Conservation (phyloP, 108 stramenopile genomes). For the Craspedostauros australis region DNA sequence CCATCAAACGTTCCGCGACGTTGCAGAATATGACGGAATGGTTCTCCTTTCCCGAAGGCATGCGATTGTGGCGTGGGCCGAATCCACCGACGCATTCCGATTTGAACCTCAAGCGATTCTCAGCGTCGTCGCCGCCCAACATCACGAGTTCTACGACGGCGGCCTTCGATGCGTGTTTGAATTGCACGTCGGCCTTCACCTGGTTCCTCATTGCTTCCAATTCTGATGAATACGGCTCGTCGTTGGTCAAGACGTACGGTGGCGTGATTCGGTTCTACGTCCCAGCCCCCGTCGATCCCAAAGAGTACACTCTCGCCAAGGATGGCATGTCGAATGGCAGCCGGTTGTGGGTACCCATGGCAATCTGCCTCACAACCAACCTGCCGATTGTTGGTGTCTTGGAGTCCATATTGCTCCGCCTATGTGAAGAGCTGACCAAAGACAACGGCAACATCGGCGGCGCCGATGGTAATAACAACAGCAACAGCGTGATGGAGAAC, state of each 20-base stretch:
- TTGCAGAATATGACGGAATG: slow-evolving; percentile 74
- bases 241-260: slow-evolving; percentile 70
- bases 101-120: slow-evolving; percentile 64
- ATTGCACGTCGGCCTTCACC: slow-evolving; percentile 73
- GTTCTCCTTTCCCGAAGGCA: slow-evolving; percentile 85
- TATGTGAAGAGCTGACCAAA: slow-evolving; percentile 56
- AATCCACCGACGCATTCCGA: slow-evolving; percentile 65
- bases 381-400: slow-evolving; percentile 76
- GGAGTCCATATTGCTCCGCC: slow-evolving; percentile 70
- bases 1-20: slow-evolving; percentile 43
- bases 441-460: too few relatives aligned
- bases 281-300: slow-evolving; percentile 75
- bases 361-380: slow-evolving; percentile 62
- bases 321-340: slow-evolving; percentile 20
- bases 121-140: slow-evolving; percentile 46
- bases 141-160: slow-evolving; percentile 48
- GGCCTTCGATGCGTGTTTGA: slow-evolving; percentile 72
- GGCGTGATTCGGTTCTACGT: slow-evolving; percentile 79
- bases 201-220: slow-evolving; percentile 85
- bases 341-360: slow-evolving; percentile 79
- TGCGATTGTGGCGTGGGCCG: slow-evolving; percentile 70
- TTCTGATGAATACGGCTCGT: slow-evolving; percentile 76
- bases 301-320: slow-evolving; percentile 76
- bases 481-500: slow-evolving; percentile 4
- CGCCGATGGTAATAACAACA: too few relatives aligned